Percentiles rank a stretch among this genome's conserved stretches.
Evolutionary conservation across 345 rosid species (phyloP).

Genomic region (Hibiscus trionum): DNA sequence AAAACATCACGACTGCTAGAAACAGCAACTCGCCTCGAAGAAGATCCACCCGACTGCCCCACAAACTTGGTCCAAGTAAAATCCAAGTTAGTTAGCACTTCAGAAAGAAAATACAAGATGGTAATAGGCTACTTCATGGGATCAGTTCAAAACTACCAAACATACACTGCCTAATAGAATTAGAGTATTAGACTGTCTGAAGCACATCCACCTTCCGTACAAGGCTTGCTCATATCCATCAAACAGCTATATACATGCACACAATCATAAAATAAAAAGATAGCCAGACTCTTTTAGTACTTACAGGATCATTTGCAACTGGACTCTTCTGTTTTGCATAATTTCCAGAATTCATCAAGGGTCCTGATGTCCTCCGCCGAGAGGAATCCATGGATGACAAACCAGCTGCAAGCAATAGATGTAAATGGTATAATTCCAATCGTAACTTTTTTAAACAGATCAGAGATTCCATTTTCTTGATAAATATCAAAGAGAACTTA

Average conservation of each 20-base stretch:
- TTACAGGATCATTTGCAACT: constrained; percentile 40
- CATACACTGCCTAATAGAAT: neutral
- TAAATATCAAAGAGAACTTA: neutral
- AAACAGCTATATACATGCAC: neutral
- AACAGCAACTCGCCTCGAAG: constrained; percentile 44
- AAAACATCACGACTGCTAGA: constrained; percentile 59
- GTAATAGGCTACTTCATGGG: neutral
- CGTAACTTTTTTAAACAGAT: neutral
- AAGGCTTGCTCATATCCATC: too few species aligned
- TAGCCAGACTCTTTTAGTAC: constrained; percentile 48
- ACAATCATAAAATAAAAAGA: neutral
- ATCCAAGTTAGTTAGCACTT: constrained; percentile 12
- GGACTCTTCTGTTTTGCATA: constrained; percentile 64
- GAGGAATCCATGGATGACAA: constrained; percentile 27
- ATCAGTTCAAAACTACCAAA: neutral
- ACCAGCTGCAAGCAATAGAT: constrained; percentile 34
- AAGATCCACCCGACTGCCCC: constrained; percentile 59
- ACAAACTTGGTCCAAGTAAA: constrained; percentile 21
- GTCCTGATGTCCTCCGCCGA: constrained; percentile 63
- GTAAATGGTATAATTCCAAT: neutral
- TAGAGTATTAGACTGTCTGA: neutral
- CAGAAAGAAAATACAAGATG: neutral
- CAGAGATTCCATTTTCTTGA: neutral
- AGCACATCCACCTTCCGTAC: neutral
- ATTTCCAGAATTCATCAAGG: constrained; percentile 45